A percentile compares a stretch with the other conserved stretches of the same genome.
Conservation (phyloP, 352 stramenopile genomes). For the Phytophthora ohioensis region DNA sequence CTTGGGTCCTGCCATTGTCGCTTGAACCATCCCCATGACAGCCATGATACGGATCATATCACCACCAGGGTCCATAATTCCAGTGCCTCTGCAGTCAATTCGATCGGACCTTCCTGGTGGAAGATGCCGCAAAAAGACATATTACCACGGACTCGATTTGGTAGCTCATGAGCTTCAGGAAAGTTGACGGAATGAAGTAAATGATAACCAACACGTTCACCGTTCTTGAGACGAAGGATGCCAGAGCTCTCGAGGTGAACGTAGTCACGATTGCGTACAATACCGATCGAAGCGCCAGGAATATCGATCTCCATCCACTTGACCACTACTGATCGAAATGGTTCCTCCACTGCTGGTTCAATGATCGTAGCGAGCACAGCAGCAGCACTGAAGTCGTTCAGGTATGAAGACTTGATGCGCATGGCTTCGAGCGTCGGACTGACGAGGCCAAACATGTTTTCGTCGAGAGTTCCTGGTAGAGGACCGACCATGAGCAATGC, state of each 20-base stretch:
- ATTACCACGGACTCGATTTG: slow-evolving; percentile 38
- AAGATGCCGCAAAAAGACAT: slow-evolving; percentile 50
- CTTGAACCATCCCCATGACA: slow-evolving; percentile 34
- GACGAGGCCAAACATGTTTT: slow-evolving; percentile 47
- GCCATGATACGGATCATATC: slow-evolving; percentile 25
- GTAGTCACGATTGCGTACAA: slow-evolving; percentile 32
- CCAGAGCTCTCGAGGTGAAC: slow-evolving; percentile 25
- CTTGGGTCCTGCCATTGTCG: slow-evolving; percentile 33
- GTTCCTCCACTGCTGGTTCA: slow-evolving; percentile 42
- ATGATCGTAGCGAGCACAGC: slow-evolving; percentile 49
- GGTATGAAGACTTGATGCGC: slow-evolving; percentile 28
- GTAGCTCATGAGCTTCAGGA: slow-evolving; percentile 25
- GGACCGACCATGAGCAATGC: slow-evolving; percentile 36
- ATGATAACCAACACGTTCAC: slow-evolving; percentile 30
- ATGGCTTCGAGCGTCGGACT: slow-evolving; percentile 32
- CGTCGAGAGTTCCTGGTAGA: slow-evolving; percentile 34
- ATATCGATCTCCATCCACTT: slow-evolving; percentile 43
- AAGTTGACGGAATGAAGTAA: slow-evolving; percentile 31
- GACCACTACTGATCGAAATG: slow-evolving; percentile 42
- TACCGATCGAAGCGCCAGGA: slow-evolving; percentile 9
- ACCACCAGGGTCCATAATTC: slow-evolving; percentile 23
- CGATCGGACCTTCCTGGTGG: slow-evolving; percentile 20
- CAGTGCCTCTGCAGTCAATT: slow-evolving; percentile 20
- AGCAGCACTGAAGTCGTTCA: slow-evolving; percentile 38
- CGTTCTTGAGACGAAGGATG: slow-evolving; percentile 14